Evolutionary conservation across 1,139 yeast species (phyloP).

Genomic region (Geotrichum fermentans): DNA sequence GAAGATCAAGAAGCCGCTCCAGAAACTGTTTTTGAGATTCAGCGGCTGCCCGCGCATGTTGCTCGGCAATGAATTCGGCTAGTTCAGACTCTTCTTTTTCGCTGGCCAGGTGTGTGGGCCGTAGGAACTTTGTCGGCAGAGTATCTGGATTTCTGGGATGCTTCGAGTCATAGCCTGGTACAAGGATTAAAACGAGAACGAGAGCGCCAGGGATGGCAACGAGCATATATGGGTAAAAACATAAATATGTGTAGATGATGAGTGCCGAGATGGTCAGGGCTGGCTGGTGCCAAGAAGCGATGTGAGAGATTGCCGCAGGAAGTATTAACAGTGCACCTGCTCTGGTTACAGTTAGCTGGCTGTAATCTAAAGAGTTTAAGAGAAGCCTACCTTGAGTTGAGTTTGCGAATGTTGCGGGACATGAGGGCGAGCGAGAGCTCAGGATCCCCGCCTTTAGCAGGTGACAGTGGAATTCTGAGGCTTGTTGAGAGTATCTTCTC

Average conservation of each 20-base stretch:
- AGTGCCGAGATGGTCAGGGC: slow-evolving; percentile 34
- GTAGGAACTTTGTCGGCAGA: slow-evolving; percentile 21
- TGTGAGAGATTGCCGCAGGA: slow-evolving; percentile 16
- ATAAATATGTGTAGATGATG: slow-evolving; percentile 34
- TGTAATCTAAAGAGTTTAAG: no score
- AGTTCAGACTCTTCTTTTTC: slow-evolving; percentile 20
- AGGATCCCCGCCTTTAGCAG: slow-evolving; percentile 2
- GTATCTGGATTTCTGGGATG: slow-evolving; percentile 44
- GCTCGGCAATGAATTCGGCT: background rate
- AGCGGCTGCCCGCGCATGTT: background rate
- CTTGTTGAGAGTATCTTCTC: slow-evolving; percentile 16
- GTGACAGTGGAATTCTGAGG: slow-evolving; percentile 5
- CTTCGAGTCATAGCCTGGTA: slow-evolving; percentile 65
- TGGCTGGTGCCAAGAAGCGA: slow-evolving; percentile 21
- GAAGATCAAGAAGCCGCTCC: slow-evolving; percentile 57
- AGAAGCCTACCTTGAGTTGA: slow-evolving; percentile 16
- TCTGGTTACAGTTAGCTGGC: background rate
- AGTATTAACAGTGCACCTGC: slow-evolving; percentile 12
- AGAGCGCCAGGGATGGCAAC: slow-evolving; percentile 59
- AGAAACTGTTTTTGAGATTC: slow-evolving; percentile 29
- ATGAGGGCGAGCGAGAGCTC: slow-evolving; percentile 19
- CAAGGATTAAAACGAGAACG: slow-evolving; percentile 53
- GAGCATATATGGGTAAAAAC: slow-evolving; percentile 64
- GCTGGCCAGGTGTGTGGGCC: slow-evolving; percentile 15
- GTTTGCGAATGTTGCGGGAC: slow-evolving; percentile 19